Percentiles rank a stretch among this genome's conserved stretches.
These are phyloP conservation scores for Taiozyma sp. DNA, from an alignment of 1,139 yeast genomes.

Conservation along the genomic window DNA sequence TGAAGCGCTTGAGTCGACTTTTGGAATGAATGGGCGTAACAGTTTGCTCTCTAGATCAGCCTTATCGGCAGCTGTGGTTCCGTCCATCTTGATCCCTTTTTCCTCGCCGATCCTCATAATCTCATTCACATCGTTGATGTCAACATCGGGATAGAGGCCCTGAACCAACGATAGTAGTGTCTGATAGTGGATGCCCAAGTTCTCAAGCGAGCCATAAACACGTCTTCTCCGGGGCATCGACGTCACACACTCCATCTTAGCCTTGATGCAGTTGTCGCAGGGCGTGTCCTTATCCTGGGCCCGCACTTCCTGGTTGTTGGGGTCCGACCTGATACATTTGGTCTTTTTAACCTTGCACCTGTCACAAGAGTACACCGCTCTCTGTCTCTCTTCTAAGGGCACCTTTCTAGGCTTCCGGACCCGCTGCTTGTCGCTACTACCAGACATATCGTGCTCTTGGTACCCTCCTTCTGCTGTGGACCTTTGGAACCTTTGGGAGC, in stretches of 20 bases:
- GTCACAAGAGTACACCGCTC: conserved; percentile 42
- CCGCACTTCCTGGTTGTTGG: conserved; percentile 12
- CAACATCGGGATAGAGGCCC: conserved; percentile 38
- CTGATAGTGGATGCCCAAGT: conserved; percentile 35
- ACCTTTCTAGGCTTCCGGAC: conserved; percentile 27
- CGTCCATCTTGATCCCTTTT: conserved; percentile 31
- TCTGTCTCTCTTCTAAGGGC: conserved; percentile 31
- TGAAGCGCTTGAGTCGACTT: background rate
- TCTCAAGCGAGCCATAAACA: conserved; percentile 34
- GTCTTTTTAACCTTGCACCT: conserved; percentile 40
- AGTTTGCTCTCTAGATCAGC: conserved; percentile 20
- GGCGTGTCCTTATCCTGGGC: conserved; percentile 32
- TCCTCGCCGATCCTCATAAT: conserved; percentile 32
- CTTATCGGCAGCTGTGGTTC: conserved; percentile 1
- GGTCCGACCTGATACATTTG: conserved; percentile 32
- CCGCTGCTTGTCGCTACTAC: background rate
- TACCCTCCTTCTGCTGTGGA: too few species aligned
- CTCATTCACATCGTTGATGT: conserved; percentile 34
- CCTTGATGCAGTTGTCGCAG: conserved; percentile 34
- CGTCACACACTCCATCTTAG: conserved; percentile 35
- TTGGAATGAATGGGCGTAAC: conserved; percentile 19
- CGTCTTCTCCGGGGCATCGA: conserved; percentile 35
- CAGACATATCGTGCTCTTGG: background rate
- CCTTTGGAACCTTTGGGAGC: too few species aligned
- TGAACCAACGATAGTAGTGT: conserved; percentile 32